Base-by-base conservation (phyloP, 192 early-diverging fungal genomes). In the Coemansia javaensis region DNA sequence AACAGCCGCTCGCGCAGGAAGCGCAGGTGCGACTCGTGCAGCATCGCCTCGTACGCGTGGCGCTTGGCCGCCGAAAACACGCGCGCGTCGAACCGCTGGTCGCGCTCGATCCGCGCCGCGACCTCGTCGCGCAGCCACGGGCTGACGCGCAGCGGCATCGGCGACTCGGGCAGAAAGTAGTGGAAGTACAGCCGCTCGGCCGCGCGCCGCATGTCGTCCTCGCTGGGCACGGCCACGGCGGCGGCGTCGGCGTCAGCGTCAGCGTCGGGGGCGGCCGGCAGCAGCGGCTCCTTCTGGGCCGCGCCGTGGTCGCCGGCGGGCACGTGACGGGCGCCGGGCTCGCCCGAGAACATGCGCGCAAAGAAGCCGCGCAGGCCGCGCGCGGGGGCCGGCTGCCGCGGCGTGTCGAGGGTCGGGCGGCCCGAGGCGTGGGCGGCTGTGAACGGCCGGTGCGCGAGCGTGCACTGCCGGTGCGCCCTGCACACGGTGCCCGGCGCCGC, bases 31-130 rank as follows among this genome's bases (percentile, higher is more conserved):
- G 71, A 75, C 32, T 75, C 71, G 56, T 66, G 48, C 27, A 59
- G 64, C 63, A 75, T 66, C 7, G 59, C 60, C 59, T 67, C 59
- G 60, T 67, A 75, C 7, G 52, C 71, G 25, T 75, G 71, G 2
- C 71, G 64, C 60, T 75, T 75, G 51, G 44, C 71, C 4, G 65
- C 55, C 3, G 54, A 55, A 44, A 75, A 75, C 37, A 75, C 51
- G 23, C 58, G 57, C 0, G 71, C 38, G 32, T 75, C 71, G 8
- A 67, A 39, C 15, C 64, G 50, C 32, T 46, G 30, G 32, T 75
- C 63, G 5, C 49, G 49, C 32, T 75, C 71, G 20, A 75, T 43
- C 7, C 71, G 51, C 38, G 45, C 15, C 7, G 59, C 36, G 9
- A 75, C 50, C 44, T 66, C 60, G 21, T 62, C 60, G 43, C 71